Conservation (phyloP, 2,329 filamentous ascomycete genomes). For the Hymenoscyphus occultus region DNA sequence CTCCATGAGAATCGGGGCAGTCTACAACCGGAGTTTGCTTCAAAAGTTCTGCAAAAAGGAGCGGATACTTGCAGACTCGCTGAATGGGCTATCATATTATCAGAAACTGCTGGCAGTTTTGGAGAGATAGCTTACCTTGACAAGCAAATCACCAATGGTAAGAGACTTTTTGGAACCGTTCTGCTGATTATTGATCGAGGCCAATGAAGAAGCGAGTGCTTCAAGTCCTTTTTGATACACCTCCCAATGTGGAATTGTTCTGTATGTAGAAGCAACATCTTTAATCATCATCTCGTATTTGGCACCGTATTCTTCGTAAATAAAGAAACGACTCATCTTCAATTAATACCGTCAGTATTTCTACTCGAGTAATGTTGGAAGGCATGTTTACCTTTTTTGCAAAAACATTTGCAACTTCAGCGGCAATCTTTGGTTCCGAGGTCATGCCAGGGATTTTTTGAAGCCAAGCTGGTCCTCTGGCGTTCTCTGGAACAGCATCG, state of each 20-base stretch:
- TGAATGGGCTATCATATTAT: conserved; percentile 70
- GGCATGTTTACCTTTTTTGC: conserved; percentile 49
- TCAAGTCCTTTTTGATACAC: conserved; percentile 84
- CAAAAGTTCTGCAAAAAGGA: conserved; percentile 80
- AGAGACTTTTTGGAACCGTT: conserved; percentile 70
- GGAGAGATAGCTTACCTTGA: conserved; percentile 61
- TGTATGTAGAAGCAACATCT: conserved; percentile 68
- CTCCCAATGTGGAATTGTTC: conserved; percentile 69
- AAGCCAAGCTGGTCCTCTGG: conserved; percentile 41
- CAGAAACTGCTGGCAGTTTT: conserved; percentile 9
- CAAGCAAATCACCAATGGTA: conserved; percentile 80
- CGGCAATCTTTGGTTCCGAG: conserved; percentile 57
- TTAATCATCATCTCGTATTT: conserved; percentile 85
- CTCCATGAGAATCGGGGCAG: conserved; percentile 77
- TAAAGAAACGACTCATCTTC: conserved; percentile 76
- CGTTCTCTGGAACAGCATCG: conserved; percentile 37
- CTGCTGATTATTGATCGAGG: conserved; percentile 63
- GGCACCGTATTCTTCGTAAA: conserved; percentile 88
- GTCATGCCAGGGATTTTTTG: conserved; percentile 50
- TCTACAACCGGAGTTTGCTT: conserved; percentile 81
- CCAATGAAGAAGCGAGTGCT: conserved; percentile 70
- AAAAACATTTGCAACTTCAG: conserved; percentile 60
- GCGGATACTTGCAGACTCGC: conserved; percentile 83
- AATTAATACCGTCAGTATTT: background rate
- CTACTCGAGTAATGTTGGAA: background rate